Conservation (phyloP, 2,329 filamentous ascomycete genomes). For the Clarireedia homoeocarpa region DNA sequence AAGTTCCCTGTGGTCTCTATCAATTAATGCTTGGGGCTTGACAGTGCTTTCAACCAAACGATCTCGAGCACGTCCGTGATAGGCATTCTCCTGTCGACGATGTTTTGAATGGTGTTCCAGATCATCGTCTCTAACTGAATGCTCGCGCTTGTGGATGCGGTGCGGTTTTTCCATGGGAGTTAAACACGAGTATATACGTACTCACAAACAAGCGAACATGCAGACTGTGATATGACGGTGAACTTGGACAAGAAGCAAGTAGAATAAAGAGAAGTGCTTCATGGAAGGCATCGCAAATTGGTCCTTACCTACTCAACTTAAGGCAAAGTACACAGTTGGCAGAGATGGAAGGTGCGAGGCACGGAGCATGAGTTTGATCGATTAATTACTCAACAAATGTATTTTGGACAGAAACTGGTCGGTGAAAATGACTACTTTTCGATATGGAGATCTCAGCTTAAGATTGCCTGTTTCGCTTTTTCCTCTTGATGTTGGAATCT, state of each 20-base stretch:
- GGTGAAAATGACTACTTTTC: no score
- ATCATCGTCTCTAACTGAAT: neutral
- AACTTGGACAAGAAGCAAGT: neutral
- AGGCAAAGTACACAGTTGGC: no score
- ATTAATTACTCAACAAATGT: no score
- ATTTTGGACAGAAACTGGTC: no score
- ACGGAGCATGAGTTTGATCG: no score
- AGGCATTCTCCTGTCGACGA: neutral
- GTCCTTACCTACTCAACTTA: neutral
- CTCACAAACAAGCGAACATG: neutral
- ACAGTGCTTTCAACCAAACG: neutral
- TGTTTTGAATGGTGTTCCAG: neutral
- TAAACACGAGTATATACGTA: neutral
- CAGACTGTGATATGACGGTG: slow-evolving; percentile 8
- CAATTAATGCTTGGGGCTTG: neutral
- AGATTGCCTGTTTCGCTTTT: no score
- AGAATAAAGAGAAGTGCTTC: no score
- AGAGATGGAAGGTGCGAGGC: no score
- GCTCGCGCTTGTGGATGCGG: slow-evolving; percentile 5
- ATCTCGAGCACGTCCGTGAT: neutral
- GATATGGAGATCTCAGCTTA: no score
- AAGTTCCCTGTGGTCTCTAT: slow-evolving; percentile 5
- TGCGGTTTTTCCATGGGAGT: slow-evolving; percentile 1
- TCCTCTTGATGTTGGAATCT: no score
- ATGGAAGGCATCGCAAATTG: no score